phyloP scores from a whole-genome alignment of 306 rosid species.

The Oxytropis ochrocephala region DNA sequence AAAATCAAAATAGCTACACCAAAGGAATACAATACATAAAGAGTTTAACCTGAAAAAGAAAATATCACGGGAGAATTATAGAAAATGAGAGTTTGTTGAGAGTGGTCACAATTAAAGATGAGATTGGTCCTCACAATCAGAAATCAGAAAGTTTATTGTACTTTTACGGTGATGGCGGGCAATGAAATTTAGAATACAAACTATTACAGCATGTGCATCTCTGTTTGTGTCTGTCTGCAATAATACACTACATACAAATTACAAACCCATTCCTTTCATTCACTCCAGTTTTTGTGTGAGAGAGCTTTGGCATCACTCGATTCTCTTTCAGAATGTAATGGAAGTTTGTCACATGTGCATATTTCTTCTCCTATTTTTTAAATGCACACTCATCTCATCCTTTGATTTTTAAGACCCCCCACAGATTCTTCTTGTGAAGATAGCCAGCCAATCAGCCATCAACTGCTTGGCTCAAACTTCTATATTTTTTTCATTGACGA shows the following conservation, averaged over 20 bases:
- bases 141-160: too few relatives aligned
- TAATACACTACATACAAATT: neutral
- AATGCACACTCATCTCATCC: neutral
- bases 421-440: neutral
- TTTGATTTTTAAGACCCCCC: neutral
- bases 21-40: too few relatives aligned
- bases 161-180: neutral
- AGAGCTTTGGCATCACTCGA: neutral
- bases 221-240: slow-evolving; percentile 9
- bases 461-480: too few relatives aligned
- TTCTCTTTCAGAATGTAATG: neutral
- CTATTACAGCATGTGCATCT: neutral
- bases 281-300: neutral
- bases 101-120: too few relatives aligned
- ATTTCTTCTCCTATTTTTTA: neutral
- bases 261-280: slow-evolving; percentile 20
- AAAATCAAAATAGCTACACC: too few relatives aligned
- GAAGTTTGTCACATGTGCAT: neutral
- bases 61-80: too few relatives aligned
- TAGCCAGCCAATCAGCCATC: too few relatives aligned
- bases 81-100: too few relatives aligned
- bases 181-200: neutral
- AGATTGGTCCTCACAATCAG: too few relatives aligned
- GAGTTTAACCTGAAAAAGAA: too few relatives aligned
- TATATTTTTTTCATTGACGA: too few relatives aligned